Evolutionary conservation across 1,284 basidiomycete species (phyloP).

Genomic region (Melampsora larici-populina): DNA sequence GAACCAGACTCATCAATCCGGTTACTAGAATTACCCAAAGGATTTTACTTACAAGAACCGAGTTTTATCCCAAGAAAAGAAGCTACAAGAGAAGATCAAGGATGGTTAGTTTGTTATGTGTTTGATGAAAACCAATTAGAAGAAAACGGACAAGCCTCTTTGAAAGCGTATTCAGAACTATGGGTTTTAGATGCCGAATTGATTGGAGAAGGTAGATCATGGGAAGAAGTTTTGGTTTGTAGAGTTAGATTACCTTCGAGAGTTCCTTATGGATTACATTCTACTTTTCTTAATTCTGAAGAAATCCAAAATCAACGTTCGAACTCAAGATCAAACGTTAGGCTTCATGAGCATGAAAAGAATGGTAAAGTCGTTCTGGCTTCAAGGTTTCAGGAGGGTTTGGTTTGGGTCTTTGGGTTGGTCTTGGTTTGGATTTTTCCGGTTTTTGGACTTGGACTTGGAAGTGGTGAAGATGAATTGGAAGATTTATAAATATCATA

Average conservation of each 20-base stretch:
- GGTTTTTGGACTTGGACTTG: too few species aligned
- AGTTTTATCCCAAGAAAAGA: constrained; percentile 55
- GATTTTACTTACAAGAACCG: constrained; percentile 57
- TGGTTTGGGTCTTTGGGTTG: too few species aligned
- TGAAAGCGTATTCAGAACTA: constrained; percentile 54
- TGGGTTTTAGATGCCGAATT: constrained; percentile 57
- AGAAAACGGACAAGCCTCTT: constrained; percentile 53
- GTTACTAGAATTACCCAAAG: constrained; percentile 56
- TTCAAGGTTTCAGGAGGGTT: too few species aligned
- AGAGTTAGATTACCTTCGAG: constrained; percentile 57
- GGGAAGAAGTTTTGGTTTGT: constrained; percentile 54
- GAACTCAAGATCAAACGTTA: too few species aligned
- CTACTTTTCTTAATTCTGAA: constrained; percentile 51
- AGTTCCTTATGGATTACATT: constrained; percentile 54
- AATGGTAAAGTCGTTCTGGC: too few species aligned
- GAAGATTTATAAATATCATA: too few species aligned
- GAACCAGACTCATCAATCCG: constrained; percentile 50
- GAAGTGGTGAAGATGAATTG: too few species aligned
- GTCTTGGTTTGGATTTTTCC: too few species aligned
- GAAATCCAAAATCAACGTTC: constrained; percentile 50
- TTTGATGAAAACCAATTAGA: constrained; percentile 57
- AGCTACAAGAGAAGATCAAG: constrained; percentile 55
- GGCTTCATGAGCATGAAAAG: too few species aligned
- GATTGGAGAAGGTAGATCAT: constrained; percentile 42
- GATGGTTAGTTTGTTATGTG: constrained; percentile 57